Evolutionary conservation across 495 filamentous ascomycete genomes (phyloP).

Genomic region (Xylaria cubensis): DNA sequence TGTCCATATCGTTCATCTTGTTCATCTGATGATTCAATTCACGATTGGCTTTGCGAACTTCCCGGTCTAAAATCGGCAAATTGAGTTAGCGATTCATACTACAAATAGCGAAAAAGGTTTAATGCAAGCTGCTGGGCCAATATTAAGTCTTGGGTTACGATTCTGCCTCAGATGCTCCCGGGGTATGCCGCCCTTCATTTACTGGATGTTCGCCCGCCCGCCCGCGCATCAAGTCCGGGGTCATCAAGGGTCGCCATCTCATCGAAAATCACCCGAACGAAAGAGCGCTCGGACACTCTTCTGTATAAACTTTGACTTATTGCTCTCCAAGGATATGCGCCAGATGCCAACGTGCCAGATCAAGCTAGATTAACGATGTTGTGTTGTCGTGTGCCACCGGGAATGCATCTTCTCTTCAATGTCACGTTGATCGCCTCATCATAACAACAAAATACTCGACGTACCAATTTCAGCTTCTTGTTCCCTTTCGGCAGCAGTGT

Average conservation of each 20-base stretch:
- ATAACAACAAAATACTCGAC: slow-evolving; percentile 49
- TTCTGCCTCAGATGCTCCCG: neutral
- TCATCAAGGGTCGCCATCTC: neutral
- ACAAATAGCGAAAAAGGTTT: neutral
- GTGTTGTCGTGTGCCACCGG: neutral
- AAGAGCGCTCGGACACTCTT: neutral
- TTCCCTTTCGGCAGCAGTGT: slow-evolving; percentile 91
- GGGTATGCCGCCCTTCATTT: neutral
- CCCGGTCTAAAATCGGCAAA: slow-evolving; percentile 51
- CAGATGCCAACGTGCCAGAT: neutral
- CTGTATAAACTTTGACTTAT: neutral
- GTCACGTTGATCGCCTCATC: slow-evolving; percentile 16
- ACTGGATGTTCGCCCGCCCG: neutral
- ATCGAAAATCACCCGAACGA: neutral
- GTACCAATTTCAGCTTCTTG: slow-evolving; percentile 95
- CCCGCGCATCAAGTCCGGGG: neutral
- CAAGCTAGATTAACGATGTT: neutral
- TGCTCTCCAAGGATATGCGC: slow-evolving; percentile 1
- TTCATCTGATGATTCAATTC: slow-evolving; percentile 82
- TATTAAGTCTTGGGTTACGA: neutral
- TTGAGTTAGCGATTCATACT: slow-evolving; percentile 1
- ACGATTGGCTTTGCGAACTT: slow-evolving; percentile 90
- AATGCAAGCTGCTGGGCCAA: neutral
- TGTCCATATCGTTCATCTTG: slow-evolving; percentile 73
- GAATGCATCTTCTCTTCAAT: neutral